Evolutionary conservation across 1,139 yeast genomes (phyloP).

Genomic region (Suhomyces guaymorum): DNA sequence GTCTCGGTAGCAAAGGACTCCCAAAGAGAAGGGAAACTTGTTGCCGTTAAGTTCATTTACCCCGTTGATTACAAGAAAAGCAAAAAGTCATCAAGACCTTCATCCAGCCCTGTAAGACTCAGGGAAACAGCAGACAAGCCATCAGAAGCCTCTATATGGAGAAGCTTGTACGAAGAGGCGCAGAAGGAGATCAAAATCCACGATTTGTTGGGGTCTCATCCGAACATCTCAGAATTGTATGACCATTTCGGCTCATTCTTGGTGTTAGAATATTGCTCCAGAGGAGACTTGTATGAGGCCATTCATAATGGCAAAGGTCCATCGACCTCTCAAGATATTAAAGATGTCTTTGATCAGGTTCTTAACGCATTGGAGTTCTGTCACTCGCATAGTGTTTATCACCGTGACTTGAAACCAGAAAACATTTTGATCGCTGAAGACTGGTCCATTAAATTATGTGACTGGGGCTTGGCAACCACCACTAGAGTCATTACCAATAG

Average conservation of each 20-base stretch:
- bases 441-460: constrained; percentile 80
- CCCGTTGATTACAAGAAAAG: constrained; percentile 44
- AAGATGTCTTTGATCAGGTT: constrained; percentile 74
- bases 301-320: constrained; percentile 83
- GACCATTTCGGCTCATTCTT: constrained; percentile 83
- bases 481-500: constrained; percentile 49
- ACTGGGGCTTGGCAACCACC: constrained; percentile 90
- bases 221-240: constrained; percentile 63
- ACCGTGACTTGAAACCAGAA: constrained; percentile 89
- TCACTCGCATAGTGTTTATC: constrained; percentile 72
- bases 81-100: constrained; percentile 26
- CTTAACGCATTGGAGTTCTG: constrained; percentile 78
- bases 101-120: constrained; percentile 43
- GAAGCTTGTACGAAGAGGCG: constrained; percentile 60
- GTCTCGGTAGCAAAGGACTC: constrained; percentile 85
- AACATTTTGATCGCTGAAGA: constrained; percentile 78
- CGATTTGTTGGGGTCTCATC: constrained; percentile 62
- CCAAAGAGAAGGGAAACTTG: constrained; percentile 49
- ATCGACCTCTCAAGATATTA: constrained; percentile 67
- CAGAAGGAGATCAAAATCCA: constrained; percentile 78
- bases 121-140: constrained; percentile 16
- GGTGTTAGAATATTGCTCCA: constrained; percentile 81
- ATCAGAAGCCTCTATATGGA: constrained; percentile 29
- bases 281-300: constrained; percentile 94
- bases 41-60: constrained; percentile 82